Conservation (phyloP, 2,329 filamentous ascomycete species). For the Botrytis galanthina region DNA sequence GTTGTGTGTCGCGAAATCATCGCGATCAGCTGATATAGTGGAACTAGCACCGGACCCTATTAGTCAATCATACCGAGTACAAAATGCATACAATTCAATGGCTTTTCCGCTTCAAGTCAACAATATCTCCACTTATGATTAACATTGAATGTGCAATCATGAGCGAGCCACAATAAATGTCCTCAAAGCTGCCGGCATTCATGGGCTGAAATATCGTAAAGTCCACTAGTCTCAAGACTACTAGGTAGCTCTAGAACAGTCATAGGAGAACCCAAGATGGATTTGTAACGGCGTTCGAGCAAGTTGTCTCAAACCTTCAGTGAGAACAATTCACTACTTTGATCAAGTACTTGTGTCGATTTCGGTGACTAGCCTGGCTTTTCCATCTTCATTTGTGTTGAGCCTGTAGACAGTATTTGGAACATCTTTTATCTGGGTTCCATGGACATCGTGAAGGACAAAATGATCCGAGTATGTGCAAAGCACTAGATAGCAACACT, state of each 20-base stretch:
- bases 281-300: background rate
- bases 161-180: background rate
- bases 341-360: background rate
- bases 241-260: background rate
- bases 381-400: background rate
- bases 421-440: background rate
- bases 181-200: background rate
- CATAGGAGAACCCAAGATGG: background rate
- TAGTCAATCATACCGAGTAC: background rate
- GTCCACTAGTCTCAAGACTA: background rate
- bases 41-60: background rate
- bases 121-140: background rate
- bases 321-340: background rate
- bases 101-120: background rate
- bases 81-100: background rate
- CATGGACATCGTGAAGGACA: background rate
- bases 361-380: background rate
- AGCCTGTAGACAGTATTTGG: background rate
- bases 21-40: slow-evolving; percentile 17
- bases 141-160: background rate
- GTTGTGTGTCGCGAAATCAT: slow-evolving; percentile 8
- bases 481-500: background rate
- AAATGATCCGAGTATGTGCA: background rate
- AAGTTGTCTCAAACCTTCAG: background rate
- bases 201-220: background rate